Evolutionary conservation across 805 yeast species (phyloP), one percentile per base, ranked within the genome.

Genomic region (Metschnikowia gelsemii): DNA sequence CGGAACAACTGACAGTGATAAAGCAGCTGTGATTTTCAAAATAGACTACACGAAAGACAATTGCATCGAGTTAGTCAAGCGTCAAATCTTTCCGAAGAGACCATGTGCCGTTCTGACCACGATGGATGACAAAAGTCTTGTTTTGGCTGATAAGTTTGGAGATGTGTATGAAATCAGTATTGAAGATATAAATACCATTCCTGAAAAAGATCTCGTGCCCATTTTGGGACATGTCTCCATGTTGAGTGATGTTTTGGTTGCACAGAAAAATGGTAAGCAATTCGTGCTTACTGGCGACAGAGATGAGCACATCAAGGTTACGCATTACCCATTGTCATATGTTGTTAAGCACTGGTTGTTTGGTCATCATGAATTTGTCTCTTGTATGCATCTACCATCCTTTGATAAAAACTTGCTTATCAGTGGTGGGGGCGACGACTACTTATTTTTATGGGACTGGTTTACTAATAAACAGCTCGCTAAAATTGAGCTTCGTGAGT

Each of bases 201-300:
- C 73, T 3, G 77, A 75, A 33, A 60, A 78, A 32, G 38, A 49
- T 1, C 53, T 69, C 37, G 75, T 69, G 27, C 97, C 97, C 2
- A 72, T 91, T 5, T 66, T 91, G 40, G 99, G 99, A 6, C 99
- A 93, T 63, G 98, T 93, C 4, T 90, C 97, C 2, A 88, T 93
- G 96, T 75, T 93, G 46, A 85, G 95, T n/a, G 88, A 82, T 48
- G 75, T 90, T 2, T 56, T 72, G 21, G 66, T 80, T 20, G 69
- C 73, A 9, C 44, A 52, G 17, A 47, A 58, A 26, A 36, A 55
- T 6, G 75, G 72, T 7, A 75, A 76, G 45, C 70, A 72, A 47
- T 84, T 64, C 45, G 60, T 90, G 12, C 72, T 91, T 41, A 81
- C 95, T 1, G 80, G 90, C 27, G 99, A 93, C 66, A 77, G 99